A percentile compares a stretch with the other conserved stretches of the same genome.
Evolutionary conservation across 2,329 filamentous ascomycete genomes (phyloP).

Genomic region (Epichloe brachyelytri): DNA sequence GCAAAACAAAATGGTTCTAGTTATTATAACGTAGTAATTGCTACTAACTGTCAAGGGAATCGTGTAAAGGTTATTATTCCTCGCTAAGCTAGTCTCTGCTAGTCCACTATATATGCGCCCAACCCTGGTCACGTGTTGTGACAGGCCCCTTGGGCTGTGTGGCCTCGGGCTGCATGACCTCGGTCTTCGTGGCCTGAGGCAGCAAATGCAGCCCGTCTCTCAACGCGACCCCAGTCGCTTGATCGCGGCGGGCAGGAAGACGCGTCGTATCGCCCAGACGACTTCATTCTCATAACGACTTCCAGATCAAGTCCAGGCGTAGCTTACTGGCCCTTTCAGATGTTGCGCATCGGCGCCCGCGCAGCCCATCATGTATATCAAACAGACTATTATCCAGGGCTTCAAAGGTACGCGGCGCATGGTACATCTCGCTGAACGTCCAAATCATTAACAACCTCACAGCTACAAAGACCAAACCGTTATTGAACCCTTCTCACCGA

Average conservation of each 20-base stretch:
- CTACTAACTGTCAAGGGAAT: too few relatives aligned
- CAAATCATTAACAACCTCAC: constrained; percentile 12
- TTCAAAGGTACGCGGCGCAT: constrained; percentile 69
- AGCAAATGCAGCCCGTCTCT: neutral
- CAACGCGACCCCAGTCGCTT: constrained; percentile 4
- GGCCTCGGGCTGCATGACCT: too few relatives aligned
- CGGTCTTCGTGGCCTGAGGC: constrained; percentile 2
- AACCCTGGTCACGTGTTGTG: too few relatives aligned
- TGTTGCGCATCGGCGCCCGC: constrained; percentile 27
- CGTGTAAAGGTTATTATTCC: too few relatives aligned
- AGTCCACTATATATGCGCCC: too few relatives aligned
- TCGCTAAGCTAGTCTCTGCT: too few relatives aligned
- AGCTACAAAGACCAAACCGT: constrained; percentile 99
- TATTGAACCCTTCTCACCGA: constrained; percentile 94
- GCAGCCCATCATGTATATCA: constrained; percentile 74
- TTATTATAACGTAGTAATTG: too few relatives aligned
- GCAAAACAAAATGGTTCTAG: too few relatives aligned
- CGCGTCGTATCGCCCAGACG: constrained; percentile 4
- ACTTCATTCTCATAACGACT: neutral
- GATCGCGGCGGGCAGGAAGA: constrained; percentile 3
- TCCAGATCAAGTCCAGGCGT: constrained; percentile 9
- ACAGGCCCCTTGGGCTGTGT: too few relatives aligned
- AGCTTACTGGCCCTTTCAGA: constrained; percentile 14
- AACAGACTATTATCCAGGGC: constrained; percentile 99
- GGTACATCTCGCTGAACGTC: neutral